Evolutionary conservation across 2,329 filamentous ascomycete species (phyloP), one percentile per base, ranked within the genome.

Genomic region (Metarhizium robertsii): DNA sequence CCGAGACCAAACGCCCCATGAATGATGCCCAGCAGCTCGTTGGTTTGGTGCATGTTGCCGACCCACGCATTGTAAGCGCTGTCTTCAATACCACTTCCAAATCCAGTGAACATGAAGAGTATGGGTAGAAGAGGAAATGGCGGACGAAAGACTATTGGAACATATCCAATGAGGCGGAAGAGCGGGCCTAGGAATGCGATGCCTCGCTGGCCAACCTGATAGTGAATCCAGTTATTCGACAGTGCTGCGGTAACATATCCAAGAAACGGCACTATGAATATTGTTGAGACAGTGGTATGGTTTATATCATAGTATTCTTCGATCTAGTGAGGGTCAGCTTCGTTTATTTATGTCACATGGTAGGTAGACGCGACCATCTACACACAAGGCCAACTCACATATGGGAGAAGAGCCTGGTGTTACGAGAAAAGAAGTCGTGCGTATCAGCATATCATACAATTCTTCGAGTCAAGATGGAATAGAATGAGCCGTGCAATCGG

Each of bases 1-100:
- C 88, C 88, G 0, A 88, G 64, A 0, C 87, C 87, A 64, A 90
- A 92, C 42, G 81, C 80, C 1, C 81, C 86, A 66, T 91, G 87
- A 30, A 92, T 69, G 57, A 90, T 76, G 1, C 88, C 88, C 1
- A 90, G 77, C 1, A 92, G 73, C 65, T 91, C 84, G 65, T 92
- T 91, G 7, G 86, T 72, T 56, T 83, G 80, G 13, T 81, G 77
- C 84, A 92, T 88, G 62, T 85, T 86, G 11, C 88, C 88, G 20
- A 81, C 68, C 77, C 78, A 83, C 7, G 79, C 79, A 64, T 82
- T 81, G 74, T 79, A 84, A 3, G 73, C 79, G 57, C 73, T 77
- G 60, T 83, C 86, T 54, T 82, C 77, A 8, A 90, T 70, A 2
- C 88, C 88, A 65, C 86, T 90, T 1, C 87, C 87, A 51, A 88